Base-by-base conservation (phyloP, 2,329 filamentous ascomycete species). In the Chaetothyriales sp. region DNA sequence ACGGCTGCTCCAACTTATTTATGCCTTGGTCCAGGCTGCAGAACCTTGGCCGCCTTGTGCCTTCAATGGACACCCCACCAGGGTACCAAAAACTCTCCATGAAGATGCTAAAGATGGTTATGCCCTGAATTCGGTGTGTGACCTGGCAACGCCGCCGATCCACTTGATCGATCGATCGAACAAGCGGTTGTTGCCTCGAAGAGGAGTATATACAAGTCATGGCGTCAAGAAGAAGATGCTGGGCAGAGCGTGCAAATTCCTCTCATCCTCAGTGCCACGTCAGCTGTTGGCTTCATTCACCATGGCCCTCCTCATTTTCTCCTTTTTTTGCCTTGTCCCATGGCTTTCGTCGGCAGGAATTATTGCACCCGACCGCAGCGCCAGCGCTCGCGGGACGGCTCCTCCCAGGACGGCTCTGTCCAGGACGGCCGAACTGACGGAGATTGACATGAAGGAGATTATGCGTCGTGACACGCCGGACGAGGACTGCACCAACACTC, bases 401-500 rank as follows among this genome's bases (percentile, higher is more conserved):
- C 26, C 26, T 36, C 4, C 46, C 10, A 9, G 12, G 28, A 3
- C 22, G 22, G 22, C 22, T 25, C 22, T 3, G 22, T 25, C 22
- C 3, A 25, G 22, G 22, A 25, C 22, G 28, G 54, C 52, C 15
- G 54, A 58, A 46, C 48, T 56, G n/a, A 22, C 55, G 18, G 54
- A 48, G 43, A 46, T 55, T 7, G 50, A 50, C 36, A 50, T 39
- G 12, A 5, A 50, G 26, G 20, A 50, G n/a, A 46, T 55, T 22
- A 25, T 54, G 15, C 50, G 39, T 32, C 43, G 51, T 26, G 52
- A 32, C 6, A 49, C 54, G 2, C 45, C 51, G 5, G 53, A 58
- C 32, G 43, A 53, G 3, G 46, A 54, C 49, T 62, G 60, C 49
- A 55, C 52, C 32, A 55, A 62, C 32, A 51, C 53, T 18, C 53